Evolutionary conservation across 345 rosid genomes (phyloP), one percentile per base, ranked within the genome.

Genomic region (Melaleuca alternifolia): DNA sequence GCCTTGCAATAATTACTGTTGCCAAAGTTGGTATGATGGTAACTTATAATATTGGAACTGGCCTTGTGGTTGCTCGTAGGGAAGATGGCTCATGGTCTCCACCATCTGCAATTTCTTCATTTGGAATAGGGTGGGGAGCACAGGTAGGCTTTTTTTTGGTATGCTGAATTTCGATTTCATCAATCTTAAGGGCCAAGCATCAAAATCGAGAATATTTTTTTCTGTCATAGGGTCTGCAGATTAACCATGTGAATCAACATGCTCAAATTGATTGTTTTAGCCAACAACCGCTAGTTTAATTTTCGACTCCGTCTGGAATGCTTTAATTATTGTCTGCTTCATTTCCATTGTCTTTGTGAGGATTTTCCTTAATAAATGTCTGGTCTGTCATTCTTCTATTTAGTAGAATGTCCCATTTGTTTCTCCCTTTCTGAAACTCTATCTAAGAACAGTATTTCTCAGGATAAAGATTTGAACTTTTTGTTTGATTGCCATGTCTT

Each of bases 71-170:
- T 91, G 96, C 98, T 88, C 96, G 93, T 46, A 92, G 97, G 91
- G 94, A 94, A 88, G 99, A 97, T 88, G 98, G 96, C 84, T 96
- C 98, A 7, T 97, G 99, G 98, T 97, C 99, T 86, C 98, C 99
- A 83, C 99, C 99, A 54, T 96, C 99, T 0, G 97, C 99, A 87
- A 92, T 97, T 86, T 94, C 99, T 87, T 91, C 99, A 41, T 94
- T 94, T 89, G 99, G 99, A 85, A 56, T 94, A 86, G 99, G 99
- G 85, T 97, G 99, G 99, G 99, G 99, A 88, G 97, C 99, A 87
- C 99, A 97, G 98, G 99, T 97, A 87, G 91, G 23, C 24, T 71
- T 21, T 0, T 71, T 71, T 18, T 71, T 37, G 7, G 26, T 71
- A 21, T 71, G 26, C 26, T 28, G 48, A 26, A 52, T 51, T 51